A percentile compares a stretch with the other conserved stretches of the same genome.
These are phyloP conservation scores for Auxenochlorella pyrenoidosa DNA, from an alignment of 139 green algal species.

Conservation along the genomic window DNA sequence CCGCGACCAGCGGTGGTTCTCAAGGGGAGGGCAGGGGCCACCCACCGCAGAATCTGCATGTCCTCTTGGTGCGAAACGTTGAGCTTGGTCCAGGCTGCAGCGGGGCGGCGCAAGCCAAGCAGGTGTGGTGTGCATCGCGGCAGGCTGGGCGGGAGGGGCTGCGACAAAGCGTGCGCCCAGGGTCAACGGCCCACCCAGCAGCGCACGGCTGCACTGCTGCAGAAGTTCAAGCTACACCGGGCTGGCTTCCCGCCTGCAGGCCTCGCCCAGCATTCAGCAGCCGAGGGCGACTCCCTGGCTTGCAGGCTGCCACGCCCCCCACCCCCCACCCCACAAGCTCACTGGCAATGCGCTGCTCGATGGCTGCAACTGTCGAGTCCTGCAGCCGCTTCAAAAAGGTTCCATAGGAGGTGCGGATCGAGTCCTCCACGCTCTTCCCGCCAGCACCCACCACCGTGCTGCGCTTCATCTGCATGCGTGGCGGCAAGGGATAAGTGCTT, in stretches of 20 bases:
- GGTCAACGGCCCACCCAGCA: too few relatives aligned
- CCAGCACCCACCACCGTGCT: constrained; percentile 80
- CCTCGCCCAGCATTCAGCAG: too few relatives aligned
- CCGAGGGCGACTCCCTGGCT: too few relatives aligned
- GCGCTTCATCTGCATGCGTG: constrained; percentile 72
- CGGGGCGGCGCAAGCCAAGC: background rate
- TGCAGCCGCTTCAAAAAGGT: constrained; percentile 76
- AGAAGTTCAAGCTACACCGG: too few relatives aligned
- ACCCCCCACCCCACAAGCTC: too few relatives aligned
- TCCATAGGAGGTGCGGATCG: constrained; percentile 83
- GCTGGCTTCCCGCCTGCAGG: too few relatives aligned
- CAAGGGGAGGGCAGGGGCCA: too few relatives aligned
- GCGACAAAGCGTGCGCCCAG: too few relatives aligned
- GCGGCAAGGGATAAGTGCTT: background rate
- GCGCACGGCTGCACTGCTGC: too few relatives aligned
- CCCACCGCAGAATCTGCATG: constrained; percentile 73
- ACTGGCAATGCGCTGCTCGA: constrained; percentile 75
- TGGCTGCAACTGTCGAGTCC: constrained; percentile 64
- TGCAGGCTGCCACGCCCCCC: too few relatives aligned
- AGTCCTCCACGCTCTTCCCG: constrained; percentile 63
- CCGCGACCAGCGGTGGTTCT: too few relatives aligned
- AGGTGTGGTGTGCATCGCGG: background rate
- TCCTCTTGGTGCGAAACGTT: constrained; percentile 83
- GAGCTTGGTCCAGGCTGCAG: constrained; percentile 72
- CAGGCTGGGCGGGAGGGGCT: too few relatives aligned